Evolutionary conservation across 1,284 basidiomycete species (phyloP).

Genomic region (Ceratorhiza oryzae-sativae): DNA sequence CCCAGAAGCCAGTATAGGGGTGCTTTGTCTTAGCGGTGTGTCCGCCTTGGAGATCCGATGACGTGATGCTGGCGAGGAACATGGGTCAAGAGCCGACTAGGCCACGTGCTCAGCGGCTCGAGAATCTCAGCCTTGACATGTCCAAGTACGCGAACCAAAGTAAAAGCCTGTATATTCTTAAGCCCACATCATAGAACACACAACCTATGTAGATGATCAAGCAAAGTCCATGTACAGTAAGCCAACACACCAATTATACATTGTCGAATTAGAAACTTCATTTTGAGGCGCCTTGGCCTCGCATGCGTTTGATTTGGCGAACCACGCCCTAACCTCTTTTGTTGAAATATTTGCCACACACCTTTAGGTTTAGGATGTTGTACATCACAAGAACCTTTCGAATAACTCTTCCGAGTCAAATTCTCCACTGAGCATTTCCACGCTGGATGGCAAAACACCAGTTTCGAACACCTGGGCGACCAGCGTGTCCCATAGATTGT

Average conservation of each 20-base stretch:
- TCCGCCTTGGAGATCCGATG: no score
- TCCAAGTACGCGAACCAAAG: no score
- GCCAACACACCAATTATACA: slow-evolving; percentile 1
- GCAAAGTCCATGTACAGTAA: slow-evolving; percentile 24
- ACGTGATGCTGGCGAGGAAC: no score
- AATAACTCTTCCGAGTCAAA: slow-evolving; percentile 33
- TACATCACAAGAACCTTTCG: slow-evolving; percentile 25
- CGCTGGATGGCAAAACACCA: slow-evolving; percentile 32
- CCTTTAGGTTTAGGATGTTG: background rate
- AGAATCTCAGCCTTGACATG: no score
- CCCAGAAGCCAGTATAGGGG: background rate
- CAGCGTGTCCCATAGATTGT: slow-evolving; percentile 9
- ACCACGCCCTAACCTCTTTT: background rate
- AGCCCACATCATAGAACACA: no score
- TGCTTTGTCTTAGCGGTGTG: no score
- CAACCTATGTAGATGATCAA: background rate
- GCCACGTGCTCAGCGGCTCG: no score
- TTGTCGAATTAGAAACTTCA: background rate
- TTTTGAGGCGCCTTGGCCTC: background rate
- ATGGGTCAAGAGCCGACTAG: no score
- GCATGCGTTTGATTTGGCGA: background rate
- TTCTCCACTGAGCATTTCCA: slow-evolving; percentile 33
- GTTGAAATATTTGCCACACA: background rate
- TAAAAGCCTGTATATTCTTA: no score
- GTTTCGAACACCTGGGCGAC: slow-evolving; percentile 20